Conservation (phyloP, 305 asterid species). For the Rubia tinctorum region DNA sequence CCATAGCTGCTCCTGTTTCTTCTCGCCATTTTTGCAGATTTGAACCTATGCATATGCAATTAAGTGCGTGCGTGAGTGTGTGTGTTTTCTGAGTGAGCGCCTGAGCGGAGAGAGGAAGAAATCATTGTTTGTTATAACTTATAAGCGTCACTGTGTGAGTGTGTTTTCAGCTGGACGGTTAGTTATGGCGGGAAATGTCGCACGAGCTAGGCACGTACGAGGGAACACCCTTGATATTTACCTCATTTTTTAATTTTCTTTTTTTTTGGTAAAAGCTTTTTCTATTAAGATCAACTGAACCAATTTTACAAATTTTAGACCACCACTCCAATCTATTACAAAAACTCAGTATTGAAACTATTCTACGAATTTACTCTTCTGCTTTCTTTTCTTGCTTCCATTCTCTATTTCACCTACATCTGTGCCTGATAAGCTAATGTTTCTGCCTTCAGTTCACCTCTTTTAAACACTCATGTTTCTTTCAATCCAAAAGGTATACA, state of each 20-base stretch:
- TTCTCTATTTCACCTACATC: too few relatives aligned
- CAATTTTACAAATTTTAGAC: too few relatives aligned
- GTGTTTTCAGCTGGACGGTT: conserved; percentile 2
- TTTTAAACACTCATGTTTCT: too few relatives aligned
- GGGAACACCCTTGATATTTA: not conserved
- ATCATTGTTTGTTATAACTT: not conserved
- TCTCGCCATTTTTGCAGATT: not conserved
- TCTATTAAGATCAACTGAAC: too few relatives aligned
- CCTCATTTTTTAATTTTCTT: not conserved
- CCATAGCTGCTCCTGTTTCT: not conserved
- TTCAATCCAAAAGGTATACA: too few relatives aligned
- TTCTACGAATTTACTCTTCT: too few relatives aligned
- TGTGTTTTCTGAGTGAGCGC: not conserved
- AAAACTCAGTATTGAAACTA: too few relatives aligned
- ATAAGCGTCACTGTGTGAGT: not conserved
- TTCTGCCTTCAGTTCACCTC: too few relatives aligned
- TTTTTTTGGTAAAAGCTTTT: not conserved
- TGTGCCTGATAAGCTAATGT: too few relatives aligned
- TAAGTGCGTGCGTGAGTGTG: not conserved
- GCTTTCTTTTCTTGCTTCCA: too few relatives aligned
- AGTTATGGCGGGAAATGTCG: conserved; percentile 15
- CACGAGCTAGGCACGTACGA: conserved; percentile 14
- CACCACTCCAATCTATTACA: too few relatives aligned
- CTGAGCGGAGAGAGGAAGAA: not conserved
- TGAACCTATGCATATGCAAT: conserved; percentile 11